Conservation (phyloP, 257 asterid species). For the Solanum habrochaites region DNA sequence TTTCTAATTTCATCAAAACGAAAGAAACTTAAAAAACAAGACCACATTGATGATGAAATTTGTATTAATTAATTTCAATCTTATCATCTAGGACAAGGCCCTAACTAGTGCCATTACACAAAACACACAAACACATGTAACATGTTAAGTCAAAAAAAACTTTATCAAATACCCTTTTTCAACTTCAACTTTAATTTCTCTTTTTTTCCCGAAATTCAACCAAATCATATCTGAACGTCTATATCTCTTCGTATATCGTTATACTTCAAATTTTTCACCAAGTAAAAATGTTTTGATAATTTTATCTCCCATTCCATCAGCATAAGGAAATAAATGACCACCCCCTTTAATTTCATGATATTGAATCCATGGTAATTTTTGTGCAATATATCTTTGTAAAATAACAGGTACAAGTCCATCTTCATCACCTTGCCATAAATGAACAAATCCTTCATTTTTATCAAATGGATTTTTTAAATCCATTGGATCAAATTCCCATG, state of each 20-base stretch:
- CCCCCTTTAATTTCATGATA: conserved; percentile 64
- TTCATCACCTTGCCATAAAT: conserved; percentile 80
- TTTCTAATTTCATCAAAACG: too few relatives aligned
- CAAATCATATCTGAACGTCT: background rate
- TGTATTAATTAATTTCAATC: background rate
- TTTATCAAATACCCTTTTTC: background rate
- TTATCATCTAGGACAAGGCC: background rate
- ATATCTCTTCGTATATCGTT: background rate
- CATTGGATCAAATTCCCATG: conserved; percentile 72
- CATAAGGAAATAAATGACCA: conserved; percentile 57
- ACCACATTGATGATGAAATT: background rate
- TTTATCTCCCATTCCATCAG: conserved; percentile 41
- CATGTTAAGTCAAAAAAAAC: background rate
- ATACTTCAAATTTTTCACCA: conserved; percentile 11
- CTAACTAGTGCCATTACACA: background rate
- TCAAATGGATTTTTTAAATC: conserved; percentile 54
- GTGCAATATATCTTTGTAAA: conserved; percentile 52
- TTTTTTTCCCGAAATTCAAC: background rate
- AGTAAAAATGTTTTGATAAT: conserved; percentile 40
- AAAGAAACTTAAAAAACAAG: too few relatives aligned
- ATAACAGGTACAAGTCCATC: conserved; percentile 50
- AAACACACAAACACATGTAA: background rate
- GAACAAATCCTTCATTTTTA: conserved; percentile 44
- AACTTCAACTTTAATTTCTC: background rate
- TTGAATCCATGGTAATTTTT: conserved; percentile 57